phyloP scores from a whole-genome alignment of 192 early-diverging fungal genomes.

The Linnemannia exigua region DNA sequence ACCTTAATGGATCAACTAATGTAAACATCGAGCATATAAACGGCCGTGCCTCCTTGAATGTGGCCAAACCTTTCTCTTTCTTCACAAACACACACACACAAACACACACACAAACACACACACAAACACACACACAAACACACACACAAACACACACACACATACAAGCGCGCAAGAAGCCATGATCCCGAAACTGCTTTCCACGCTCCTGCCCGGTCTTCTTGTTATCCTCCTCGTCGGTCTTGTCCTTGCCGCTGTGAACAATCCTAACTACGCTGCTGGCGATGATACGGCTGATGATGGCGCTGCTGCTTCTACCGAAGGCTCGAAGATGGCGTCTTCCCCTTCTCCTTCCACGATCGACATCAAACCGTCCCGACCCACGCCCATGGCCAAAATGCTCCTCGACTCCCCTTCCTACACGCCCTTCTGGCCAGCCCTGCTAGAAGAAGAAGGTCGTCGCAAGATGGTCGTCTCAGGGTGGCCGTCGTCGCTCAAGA shows the following conservation, averaged over 20 bases:
- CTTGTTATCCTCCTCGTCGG: too few species aligned
- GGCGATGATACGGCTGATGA: neutral
- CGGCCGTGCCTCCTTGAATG: too few species aligned
- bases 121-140: too few species aligned
- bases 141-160: too few species aligned
- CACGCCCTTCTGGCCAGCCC: neutral
- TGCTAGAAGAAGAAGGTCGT: too few species aligned
- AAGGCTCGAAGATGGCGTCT: too few species aligned
- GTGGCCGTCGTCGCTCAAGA: conserved; percentile 16
- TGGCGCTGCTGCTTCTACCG: neutral
- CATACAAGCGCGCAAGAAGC: neutral
- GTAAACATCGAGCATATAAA: too few species aligned
- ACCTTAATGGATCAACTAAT: too few species aligned
- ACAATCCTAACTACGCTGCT: neutral
- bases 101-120: too few species aligned
- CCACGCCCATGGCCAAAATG: neutral
- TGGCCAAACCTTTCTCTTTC: too few species aligned
- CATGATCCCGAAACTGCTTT: neutral
- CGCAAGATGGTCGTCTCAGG: neutral
- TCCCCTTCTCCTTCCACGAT: neutral
- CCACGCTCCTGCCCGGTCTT: neutral
- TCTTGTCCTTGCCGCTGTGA: neutral
- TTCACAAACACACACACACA: too few species aligned
- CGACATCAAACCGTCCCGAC: neutral
- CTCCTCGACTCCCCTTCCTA: neutral